Evolutionary conservation across 208 protist species (phyloP), one percentile per base, ranked within the genome.

Genomic region (Trypanosoma avium): DNA sequence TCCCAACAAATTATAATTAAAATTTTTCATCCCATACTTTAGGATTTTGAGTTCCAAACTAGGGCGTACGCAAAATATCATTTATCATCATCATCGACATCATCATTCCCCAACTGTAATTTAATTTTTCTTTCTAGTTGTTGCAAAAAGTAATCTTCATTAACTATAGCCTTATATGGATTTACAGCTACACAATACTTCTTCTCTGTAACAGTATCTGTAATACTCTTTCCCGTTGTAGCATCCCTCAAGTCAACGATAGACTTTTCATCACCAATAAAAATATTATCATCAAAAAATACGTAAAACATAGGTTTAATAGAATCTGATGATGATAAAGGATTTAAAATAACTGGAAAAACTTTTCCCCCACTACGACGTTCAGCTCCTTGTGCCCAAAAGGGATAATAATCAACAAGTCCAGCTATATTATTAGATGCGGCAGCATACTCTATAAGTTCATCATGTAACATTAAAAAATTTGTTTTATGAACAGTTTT

Each of bases 261-360:
- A 22, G 90, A 96, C 22, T 72, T 77, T 48, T 81, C 76, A n/a
- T 93, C 78, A 1, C 87, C 87, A 33, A 94, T 70, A 60, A 79
- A 83, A 53, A 96, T 94, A 61, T 96, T 96, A 63, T 96, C 90
- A 55, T 96, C 90, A 58, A 94, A 96, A 49, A 96, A 96, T 0
- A 92, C 72, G 50, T 84, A 76, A 71, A 85, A 92, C n/a, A 65
- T 21, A 1, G 67, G 53, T 4, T 71, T 70, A 0, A 73, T 61
- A 59, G 56, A 56, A 19, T n/a, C n/a, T n/a, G n/a, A n/a, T n/a
- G 32, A 26, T 22, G 60, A 30, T 17, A 32, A n/a, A 46, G 24
- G 15, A 15, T 33, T 50, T 21, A 67, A 57, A 40, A 19, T 1
- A 15, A 94, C 73, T 4, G 90, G 84, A 58, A 88, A 96, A 0